Percentiles rank a stretch among this genome's conserved stretches.
Evolutionary conservation across 441 rosid genomes (phyloP).

Genomic region (Gossypium aridum): DNA sequence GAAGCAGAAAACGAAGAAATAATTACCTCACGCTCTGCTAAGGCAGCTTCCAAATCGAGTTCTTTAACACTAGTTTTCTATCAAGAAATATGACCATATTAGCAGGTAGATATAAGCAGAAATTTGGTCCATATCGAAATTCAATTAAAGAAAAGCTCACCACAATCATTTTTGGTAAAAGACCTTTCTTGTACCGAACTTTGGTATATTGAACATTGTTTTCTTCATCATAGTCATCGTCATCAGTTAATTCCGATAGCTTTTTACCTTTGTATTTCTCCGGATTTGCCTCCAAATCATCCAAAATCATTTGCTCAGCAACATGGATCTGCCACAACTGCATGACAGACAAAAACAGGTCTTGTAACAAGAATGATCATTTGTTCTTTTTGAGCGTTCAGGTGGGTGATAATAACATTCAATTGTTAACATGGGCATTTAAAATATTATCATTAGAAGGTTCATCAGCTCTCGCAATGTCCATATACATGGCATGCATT

Average conservation of each 20-base stretch:
- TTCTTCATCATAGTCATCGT: slow-evolving; percentile 64
- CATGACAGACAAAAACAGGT: slow-evolving; percentile 21
- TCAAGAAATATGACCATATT: slow-evolving; percentile 16
- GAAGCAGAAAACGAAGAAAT: slow-evolving; percentile 8
- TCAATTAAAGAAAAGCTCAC: slow-evolving; percentile 33
- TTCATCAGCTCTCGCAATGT: not conserved
- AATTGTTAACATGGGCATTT: not conserved
- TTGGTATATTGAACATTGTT: slow-evolving; percentile 48
- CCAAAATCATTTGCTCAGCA: slow-evolving; percentile 96
- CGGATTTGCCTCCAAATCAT: slow-evolving; percentile 79
- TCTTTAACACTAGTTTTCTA: slow-evolving; percentile 94
- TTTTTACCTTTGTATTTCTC: slow-evolving; percentile 71
- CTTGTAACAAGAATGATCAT: not conserved
- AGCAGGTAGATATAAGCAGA: slow-evolving; percentile 19
- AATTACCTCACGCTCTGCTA: slow-evolving; percentile 73
- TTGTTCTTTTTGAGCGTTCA: not conserved
- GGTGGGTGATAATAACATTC: not conserved
- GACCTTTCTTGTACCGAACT: slow-evolving; percentile 52
- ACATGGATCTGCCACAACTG: slow-evolving; percentile 94
- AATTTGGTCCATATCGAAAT: not conserved
- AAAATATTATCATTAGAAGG: not conserved
- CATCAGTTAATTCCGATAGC: slow-evolving; percentile 77
- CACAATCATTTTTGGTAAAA: slow-evolving; percentile 60
- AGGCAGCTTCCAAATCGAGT: slow-evolving; percentile 85
- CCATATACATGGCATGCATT: not conserved